phyloP scores from a whole-genome alignment of 768 basidiomycete species.

The Nidularia pulvinata region DNA sequence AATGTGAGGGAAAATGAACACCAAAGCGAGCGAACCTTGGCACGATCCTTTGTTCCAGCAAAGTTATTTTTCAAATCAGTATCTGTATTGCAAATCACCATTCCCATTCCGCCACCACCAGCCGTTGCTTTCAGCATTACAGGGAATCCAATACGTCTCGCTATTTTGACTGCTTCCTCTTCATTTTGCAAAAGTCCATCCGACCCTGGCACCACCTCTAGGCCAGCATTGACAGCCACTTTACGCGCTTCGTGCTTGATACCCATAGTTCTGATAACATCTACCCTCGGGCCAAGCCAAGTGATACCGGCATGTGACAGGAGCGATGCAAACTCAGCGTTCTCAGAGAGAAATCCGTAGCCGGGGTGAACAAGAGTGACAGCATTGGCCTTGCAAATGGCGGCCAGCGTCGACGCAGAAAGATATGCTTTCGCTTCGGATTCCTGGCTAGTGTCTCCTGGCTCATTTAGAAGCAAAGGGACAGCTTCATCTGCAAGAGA shows the following conservation, averaged over 20 bases:
- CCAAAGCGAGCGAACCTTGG: slow-evolving; percentile 34
- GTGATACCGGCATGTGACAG: slow-evolving; percentile 47
- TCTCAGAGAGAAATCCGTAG: slow-evolving; percentile 69
- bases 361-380: slow-evolving; percentile 62
- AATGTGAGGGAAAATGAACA: background rate
- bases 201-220: slow-evolving; percentile 60
- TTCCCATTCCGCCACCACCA: slow-evolving; percentile 72
- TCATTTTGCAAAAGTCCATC: slow-evolving; percentile 39
- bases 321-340: slow-evolving; percentile 48
- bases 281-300: slow-evolving; percentile 57
- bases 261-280: slow-evolving; percentile 54
- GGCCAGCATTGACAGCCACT: slow-evolving; percentile 41
- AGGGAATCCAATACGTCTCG: slow-evolving; percentile 49
- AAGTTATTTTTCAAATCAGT: slow-evolving; percentile 34
- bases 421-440: slow-evolving; percentile 47
- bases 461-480: slow-evolving; percentile 19
- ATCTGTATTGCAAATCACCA: slow-evolving; percentile 49
- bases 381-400: slow-evolving; percentile 33
- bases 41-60: slow-evolving; percentile 31
- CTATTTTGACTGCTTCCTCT: slow-evolving; percentile 38
- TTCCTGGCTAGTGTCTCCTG: slow-evolving; percentile 1
- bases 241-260: slow-evolving; percentile 58
- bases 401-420: slow-evolving; percentile 30
- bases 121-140: slow-evolving; percentile 69
- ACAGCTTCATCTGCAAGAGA: slow-evolving; percentile 50